Conservation (phyloP, 257 asterid species). For the Echites panduratus region DNA sequence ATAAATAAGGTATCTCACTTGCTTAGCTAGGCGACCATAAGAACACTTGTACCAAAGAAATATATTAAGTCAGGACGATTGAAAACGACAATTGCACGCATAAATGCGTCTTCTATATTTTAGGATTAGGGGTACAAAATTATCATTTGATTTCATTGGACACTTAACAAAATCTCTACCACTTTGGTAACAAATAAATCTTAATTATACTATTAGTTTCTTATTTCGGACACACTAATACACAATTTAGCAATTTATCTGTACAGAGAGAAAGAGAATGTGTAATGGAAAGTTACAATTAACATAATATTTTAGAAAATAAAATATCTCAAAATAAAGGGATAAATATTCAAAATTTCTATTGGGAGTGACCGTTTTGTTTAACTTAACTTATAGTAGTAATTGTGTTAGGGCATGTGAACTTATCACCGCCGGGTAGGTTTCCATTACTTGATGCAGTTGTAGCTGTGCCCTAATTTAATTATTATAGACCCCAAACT, state of each 20-base stretch:
- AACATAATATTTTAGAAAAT: no score
- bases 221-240: no score
- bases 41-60: no score
- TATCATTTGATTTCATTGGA: background rate
- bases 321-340: no score
- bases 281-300: no score
- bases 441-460: background rate
- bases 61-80: background rate
- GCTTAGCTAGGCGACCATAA: background rate
- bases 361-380: no score
- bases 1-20: background rate
- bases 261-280: no score
- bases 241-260: no score
- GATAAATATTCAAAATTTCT: no score
- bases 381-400: no score
- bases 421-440: background rate
- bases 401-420: no score
- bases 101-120: background rate
- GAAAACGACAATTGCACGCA: constrained; percentile 3
- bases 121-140: constrained; percentile 10
- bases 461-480: background rate
- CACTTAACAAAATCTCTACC: background rate
- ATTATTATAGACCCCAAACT: background rate
- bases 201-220: background rate
- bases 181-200: background rate